These are phyloP conservation scores for Ophiocordyceps camponoti-saundersi DNA, from an alignment of 2,329 filamentous ascomycete species.

Conservation along the genomic window DNA sequence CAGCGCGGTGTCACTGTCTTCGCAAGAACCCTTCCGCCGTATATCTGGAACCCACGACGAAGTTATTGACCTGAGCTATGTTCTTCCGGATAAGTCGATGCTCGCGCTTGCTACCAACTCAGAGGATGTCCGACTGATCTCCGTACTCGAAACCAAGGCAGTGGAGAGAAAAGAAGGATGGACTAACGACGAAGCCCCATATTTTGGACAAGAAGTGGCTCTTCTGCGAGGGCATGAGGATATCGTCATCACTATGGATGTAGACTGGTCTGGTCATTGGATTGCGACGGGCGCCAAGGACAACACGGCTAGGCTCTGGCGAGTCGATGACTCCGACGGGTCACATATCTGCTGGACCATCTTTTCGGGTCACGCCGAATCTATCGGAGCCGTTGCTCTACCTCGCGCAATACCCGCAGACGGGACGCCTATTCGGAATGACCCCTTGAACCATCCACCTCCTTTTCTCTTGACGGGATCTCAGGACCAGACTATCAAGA, in stretches of 20 bases:
- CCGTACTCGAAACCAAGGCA: slow-evolving; percentile 31
- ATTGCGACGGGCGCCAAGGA: slow-evolving; percentile 92
- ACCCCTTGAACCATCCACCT: slow-evolving; percentile 66
- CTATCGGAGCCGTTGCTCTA: slow-evolving; percentile 74
- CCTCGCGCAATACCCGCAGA: slow-evolving; percentile 52
- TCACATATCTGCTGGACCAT: slow-evolving; percentile 66
- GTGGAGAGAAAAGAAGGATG: slow-evolving; percentile 8
- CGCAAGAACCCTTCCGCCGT: slow-evolving; percentile 43
- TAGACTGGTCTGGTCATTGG: slow-evolving; percentile 96
- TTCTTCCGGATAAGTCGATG: slow-evolving; percentile 63
- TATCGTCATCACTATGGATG: slow-evolving; percentile 86
- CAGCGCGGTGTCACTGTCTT: slow-evolving; percentile 15
- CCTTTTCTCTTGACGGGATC: slow-evolving; percentile 80
- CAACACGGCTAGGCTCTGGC: slow-evolving; percentile 84
- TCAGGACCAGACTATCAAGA: slow-evolving; percentile 88
- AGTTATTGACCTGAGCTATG: slow-evolving; percentile 83
- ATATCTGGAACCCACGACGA: slow-evolving; percentile 97
- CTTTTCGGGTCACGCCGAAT: slow-evolving; percentile 88
- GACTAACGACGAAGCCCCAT: slow-evolving; percentile 22
- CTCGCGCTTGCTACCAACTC: slow-evolving; percentile 89
- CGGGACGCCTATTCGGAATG: slow-evolving; percentile 46
- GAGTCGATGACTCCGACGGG: slow-evolving; percentile 57
- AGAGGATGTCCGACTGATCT: slow-evolving; percentile 80
- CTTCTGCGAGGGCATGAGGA: slow-evolving; percentile 82
- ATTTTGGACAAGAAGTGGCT: slow-evolving; percentile 81